Evolutionary conservation across 148 eudicot genomes (phyloP).

Genomic region (Oxyria digyna): DNA sequence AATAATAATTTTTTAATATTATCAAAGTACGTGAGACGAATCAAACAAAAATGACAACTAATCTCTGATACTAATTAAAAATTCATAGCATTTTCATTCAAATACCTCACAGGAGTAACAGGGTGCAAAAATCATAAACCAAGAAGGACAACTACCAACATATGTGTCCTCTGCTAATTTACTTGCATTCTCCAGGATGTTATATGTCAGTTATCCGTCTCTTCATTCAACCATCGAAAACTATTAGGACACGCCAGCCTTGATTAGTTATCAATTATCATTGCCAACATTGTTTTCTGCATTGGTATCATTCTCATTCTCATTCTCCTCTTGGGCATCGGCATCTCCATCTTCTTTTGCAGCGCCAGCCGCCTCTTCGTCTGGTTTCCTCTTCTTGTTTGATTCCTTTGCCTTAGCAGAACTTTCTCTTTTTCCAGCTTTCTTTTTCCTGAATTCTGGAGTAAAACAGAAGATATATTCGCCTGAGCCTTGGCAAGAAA

Average conservation of each 20-base stretch:
- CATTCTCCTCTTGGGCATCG: constrained; percentile 5
- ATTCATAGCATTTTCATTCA: neutral
- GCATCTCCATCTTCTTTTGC: constrained; percentile 25
- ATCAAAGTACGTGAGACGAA: too few relatives aligned
- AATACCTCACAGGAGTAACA: neutral
- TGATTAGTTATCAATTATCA: constrained; percentile 5
- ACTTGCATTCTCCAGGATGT: neutral
- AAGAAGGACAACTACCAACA: neutral
- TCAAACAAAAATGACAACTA: too few relatives aligned
- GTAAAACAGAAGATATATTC: neutral
- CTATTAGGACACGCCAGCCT: neutral
- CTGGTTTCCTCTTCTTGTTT: constrained; percentile 32
- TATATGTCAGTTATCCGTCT: too few relatives aligned
- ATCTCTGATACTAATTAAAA: neutral
- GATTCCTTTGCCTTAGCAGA: constrained; percentile 38
- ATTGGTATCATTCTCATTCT: constrained; percentile 2
- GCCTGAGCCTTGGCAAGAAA: neutral
- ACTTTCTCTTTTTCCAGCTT: constrained; percentile 46
- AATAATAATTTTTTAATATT: too few relatives aligned
- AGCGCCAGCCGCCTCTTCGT: constrained; percentile 21
- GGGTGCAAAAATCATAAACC: neutral
- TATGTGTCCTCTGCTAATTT: neutral
- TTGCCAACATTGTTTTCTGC: neutral
- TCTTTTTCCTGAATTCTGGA: constrained; percentile 46
- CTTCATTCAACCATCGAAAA: neutral